Evolutionary conservation across 2,329 filamentous ascomycete species (phyloP).

Genomic region (Cucurbitaria berberidis): DNA sequence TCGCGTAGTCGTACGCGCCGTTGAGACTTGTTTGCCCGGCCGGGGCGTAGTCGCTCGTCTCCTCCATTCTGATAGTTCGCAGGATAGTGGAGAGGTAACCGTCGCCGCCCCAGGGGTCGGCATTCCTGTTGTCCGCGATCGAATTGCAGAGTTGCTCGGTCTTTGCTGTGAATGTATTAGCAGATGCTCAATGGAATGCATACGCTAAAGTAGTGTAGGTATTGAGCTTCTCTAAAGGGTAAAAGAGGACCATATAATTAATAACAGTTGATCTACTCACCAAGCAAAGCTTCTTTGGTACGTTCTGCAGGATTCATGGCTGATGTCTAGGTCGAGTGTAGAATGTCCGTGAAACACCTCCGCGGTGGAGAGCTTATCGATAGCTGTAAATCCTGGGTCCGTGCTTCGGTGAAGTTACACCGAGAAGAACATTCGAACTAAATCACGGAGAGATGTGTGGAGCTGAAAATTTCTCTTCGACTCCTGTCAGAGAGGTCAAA

Average conservation of each 20-base stretch:
- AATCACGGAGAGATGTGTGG: too few relatives aligned
- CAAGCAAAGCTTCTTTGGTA: slow-evolving; percentile 50
- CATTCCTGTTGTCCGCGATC: slow-evolving; percentile 55
- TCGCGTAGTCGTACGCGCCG: slow-evolving; percentile 57
- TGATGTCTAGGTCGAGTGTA: not conserved
- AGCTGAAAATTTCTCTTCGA: too few relatives aligned
- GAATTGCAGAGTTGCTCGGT: slow-evolving; percentile 50
- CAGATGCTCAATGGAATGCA: too few relatives aligned
- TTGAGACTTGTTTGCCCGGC: slow-evolving; percentile 12
- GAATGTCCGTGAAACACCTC: not conserved
- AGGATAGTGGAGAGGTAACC: slow-evolving; percentile 61
- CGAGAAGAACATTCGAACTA: too few relatives aligned
- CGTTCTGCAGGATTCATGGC: slow-evolving; percentile 51
- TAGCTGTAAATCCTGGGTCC: not conserved
- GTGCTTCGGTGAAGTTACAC: not conserved
- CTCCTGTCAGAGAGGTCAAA: not conserved
- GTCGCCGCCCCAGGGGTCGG: slow-evolving; percentile 29
- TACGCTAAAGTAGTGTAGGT: too few relatives aligned
- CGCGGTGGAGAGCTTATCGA: slow-evolving; percentile 2
- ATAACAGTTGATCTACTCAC: slow-evolving; percentile 30
- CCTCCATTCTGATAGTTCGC: slow-evolving; percentile 59
- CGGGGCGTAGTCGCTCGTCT: slow-evolving; percentile 28
- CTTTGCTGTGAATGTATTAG: slow-evolving; percentile 34
- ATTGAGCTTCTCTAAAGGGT: too few relatives aligned
- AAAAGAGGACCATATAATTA: too few relatives aligned